These are phyloP conservation scores for Trichophaea hybrida DNA, from an alignment of 2,329 filamentous ascomycete species.

Conservation along the genomic window DNA sequence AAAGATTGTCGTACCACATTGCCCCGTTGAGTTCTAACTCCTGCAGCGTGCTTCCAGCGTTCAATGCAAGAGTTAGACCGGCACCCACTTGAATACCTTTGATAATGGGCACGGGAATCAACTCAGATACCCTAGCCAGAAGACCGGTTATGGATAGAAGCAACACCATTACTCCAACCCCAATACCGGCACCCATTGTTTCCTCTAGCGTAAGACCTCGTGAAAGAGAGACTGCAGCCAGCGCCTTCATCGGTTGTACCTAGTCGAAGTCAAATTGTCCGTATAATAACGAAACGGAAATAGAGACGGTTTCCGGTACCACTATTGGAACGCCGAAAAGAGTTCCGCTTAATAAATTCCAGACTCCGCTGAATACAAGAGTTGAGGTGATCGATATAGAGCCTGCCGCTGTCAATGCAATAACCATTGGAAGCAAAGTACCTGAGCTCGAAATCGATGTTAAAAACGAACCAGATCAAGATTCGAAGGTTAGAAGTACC, in stretches of 20 bases:
- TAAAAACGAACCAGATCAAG: background rate
- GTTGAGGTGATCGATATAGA: conserved; percentile 74
- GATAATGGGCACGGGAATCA: conserved; percentile 72
- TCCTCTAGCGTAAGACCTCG: conserved; percentile 50
- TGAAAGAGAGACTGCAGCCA: conserved; percentile 76
- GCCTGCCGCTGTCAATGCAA: conserved; percentile 62
- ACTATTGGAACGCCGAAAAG: conserved; percentile 62
- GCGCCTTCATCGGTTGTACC: conserved; percentile 54
- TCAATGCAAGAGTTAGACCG: conserved; percentile 66
- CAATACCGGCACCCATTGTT: conserved; percentile 69
- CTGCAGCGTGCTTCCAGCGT: conserved; percentile 56
- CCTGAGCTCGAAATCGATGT: conserved; percentile 48
- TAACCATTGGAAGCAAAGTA: conserved; percentile 76
- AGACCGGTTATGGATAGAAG: conserved; percentile 66
- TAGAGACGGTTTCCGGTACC: conserved; percentile 4
- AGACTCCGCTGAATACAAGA: conserved; percentile 73
- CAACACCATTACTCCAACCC: conserved; percentile 59
- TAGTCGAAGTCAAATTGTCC: background rate
- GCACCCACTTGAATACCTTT: conserved; percentile 93
- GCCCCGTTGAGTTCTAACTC: conserved; percentile 53
- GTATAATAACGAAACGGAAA: background rate
- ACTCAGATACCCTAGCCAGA: conserved; percentile 55
- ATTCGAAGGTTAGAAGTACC: conserved; percentile 18
- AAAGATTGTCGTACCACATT: conserved; percentile 57
- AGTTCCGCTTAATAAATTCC: conserved; percentile 69